Conservation (phyloP, 1,139 yeast genomes). For the Diutina sp. region DNA sequence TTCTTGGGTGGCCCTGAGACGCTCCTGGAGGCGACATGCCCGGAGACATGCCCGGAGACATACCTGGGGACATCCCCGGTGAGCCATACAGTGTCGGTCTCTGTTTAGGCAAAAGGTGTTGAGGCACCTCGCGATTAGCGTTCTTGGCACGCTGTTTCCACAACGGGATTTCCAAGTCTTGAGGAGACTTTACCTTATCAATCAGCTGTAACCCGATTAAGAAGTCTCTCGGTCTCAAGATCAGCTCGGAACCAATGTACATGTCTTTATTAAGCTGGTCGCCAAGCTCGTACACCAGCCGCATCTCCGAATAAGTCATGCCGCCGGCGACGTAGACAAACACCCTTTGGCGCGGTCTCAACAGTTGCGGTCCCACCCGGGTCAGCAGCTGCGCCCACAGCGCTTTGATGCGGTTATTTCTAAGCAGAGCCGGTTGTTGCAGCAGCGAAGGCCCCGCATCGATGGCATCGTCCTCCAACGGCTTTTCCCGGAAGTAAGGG, state of each 20-base stretch:
- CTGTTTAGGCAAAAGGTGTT: constrained; percentile 12
- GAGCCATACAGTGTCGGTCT: not conserved
- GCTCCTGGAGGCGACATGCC: not conserved
- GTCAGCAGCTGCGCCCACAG: constrained; percentile 47
- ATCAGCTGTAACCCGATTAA: constrained; percentile 32
- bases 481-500: constrained; percentile 72
- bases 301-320: constrained; percentile 67
- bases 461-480: constrained; percentile 39
- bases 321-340: constrained; percentile 88
- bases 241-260: constrained; percentile 71
- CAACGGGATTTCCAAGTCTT: constrained; percentile 23
- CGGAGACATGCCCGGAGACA: not conserved
- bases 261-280: constrained; percentile 55
- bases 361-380: constrained; percentile 5
- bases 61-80: not conserved
- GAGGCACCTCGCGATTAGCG: constrained; percentile 19
- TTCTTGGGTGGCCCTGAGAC: not conserved
- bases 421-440: constrained; percentile 24
- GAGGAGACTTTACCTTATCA: constrained; percentile 20
- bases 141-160: constrained; percentile 12
- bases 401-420: constrained; percentile 69
- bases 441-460: not conserved
- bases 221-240: constrained; percentile 52
- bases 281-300: constrained; percentile 65
- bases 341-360: constrained; percentile 52